These are phyloP conservation scores for Dendrostoma leiphaemia DNA, from an alignment of 2,329 filamentous ascomycete species.

Conservation along the genomic window DNA sequence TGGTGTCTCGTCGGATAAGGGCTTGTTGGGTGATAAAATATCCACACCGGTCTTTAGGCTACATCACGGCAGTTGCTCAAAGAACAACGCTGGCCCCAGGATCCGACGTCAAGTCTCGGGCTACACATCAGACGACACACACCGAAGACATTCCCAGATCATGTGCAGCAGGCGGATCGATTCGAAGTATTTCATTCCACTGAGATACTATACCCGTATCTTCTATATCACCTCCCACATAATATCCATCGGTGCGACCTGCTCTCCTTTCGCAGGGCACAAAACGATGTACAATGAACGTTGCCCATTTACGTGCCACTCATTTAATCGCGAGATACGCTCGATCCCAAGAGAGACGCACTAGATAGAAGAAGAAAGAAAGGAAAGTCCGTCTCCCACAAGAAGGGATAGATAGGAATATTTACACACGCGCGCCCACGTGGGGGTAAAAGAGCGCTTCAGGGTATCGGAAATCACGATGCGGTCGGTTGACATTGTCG, in stretches of 20 bases:
- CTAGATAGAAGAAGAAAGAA: slow-evolving; percentile 2
- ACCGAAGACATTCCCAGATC: not conserved
- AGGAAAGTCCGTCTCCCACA: too few species aligned
- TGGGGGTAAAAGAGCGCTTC: slow-evolving; percentile 1
- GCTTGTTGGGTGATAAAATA: too few species aligned
- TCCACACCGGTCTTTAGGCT: too few species aligned
- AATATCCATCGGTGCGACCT: not conserved
- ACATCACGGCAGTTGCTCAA: too few species aligned
- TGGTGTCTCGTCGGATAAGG: too few species aligned
- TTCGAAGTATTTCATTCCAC: not conserved
- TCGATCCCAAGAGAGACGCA: not conserved
- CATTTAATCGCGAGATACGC: not conserved
- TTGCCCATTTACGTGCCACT: not conserved
- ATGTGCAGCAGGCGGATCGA: not conserved
- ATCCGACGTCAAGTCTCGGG: too few species aligned
- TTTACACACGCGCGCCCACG: slow-evolving; percentile 6
- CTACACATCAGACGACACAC: too few species aligned
- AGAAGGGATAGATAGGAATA: too few species aligned
- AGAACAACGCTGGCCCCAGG: too few species aligned
- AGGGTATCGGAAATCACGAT: slow-evolving; percentile 8
- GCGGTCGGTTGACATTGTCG: too few species aligned
- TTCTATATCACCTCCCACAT: not conserved
- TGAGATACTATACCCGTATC: too few species aligned
- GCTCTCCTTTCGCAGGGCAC: not conserved
- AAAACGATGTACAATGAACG: slow-evolving; percentile 7